Conservation (phyloP, 2,329 filamentous ascomycete genomes). For the Colletotrichum sp. region DNA sequence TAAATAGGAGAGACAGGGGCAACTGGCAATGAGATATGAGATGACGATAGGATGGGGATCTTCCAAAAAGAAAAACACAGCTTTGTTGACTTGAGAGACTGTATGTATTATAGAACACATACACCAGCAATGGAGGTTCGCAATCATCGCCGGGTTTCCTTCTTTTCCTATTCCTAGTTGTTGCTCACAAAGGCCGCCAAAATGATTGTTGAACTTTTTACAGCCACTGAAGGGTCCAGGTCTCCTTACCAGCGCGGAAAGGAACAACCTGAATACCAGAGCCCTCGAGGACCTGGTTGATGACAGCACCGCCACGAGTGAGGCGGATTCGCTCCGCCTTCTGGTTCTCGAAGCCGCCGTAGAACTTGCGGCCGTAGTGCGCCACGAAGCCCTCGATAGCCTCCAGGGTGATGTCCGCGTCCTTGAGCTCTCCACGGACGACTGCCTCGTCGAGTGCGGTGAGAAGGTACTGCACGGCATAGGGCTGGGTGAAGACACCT, state of each 20-base stretch:
- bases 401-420: slow-evolving; percentile 59
- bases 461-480: slow-evolving; percentile 69
- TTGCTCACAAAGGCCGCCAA: not conserved
- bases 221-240: slow-evolving; percentile 56
- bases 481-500: slow-evolving; percentile 81
- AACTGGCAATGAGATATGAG: slow-evolving; percentile 7
- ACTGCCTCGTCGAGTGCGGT: slow-evolving; percentile 56
- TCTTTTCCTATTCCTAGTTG: not conserved
- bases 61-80: not conserved
- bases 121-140: not conserved
- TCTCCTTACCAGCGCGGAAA: slow-evolving; percentile 66
- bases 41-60: not conserved
- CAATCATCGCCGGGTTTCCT: not conserved
- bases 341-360: slow-evolving; percentile 48
- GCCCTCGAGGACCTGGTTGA: slow-evolving; percentile 59
- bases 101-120: slow-evolving; percentile 19
- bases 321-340: slow-evolving; percentile 62
- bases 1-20: not conserved
- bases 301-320: slow-evolving; percentile 57
- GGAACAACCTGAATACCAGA: slow-evolving; percentile 68
- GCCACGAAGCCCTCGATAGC: slow-evolving; percentile 61
- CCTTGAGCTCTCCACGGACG: slow-evolving; percentile 55
- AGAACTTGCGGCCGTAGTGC: slow-evolving; percentile 58
- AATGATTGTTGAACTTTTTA: slow-evolving; percentile 13
- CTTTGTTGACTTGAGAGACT: not conserved